phyloP scores from a whole-genome alignment of 768 basidiomycete species.

The Sarcomyxa edulis region DNA sequence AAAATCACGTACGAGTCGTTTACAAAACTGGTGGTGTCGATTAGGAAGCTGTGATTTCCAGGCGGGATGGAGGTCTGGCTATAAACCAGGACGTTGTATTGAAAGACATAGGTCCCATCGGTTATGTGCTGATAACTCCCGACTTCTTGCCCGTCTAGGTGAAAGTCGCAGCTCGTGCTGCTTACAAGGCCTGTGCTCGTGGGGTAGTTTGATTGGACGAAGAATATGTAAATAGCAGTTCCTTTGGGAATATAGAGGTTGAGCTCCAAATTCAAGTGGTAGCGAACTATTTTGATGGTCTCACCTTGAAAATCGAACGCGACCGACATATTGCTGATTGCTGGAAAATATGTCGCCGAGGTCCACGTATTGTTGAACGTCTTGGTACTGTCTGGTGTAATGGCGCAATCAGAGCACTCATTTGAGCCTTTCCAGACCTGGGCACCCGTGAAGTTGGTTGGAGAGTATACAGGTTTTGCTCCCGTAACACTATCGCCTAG shows the following conservation, averaged over 20 bases:
- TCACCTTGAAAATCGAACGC: constrained; percentile 11
- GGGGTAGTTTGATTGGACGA: constrained; percentile 13
- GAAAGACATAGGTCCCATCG: constrained; percentile 6
- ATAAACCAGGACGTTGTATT: constrained; percentile 13
- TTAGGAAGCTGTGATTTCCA: constrained; percentile 12
- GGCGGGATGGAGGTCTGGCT: constrained; percentile 6
- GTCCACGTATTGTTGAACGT: constrained; percentile 12
- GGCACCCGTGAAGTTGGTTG: constrained; percentile 5
- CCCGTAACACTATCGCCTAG: constrained; percentile 14
- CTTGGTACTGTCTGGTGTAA: constrained; percentile 5
- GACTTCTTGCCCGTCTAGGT: constrained; percentile 10
- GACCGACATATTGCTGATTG: constrained; percentile 8
- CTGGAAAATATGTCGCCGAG: constrained; percentile 9
- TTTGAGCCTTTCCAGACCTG: neutral
- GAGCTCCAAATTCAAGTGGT: neutral
- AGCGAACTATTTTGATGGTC: neutral
- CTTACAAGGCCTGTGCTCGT: constrained; percentile 3
- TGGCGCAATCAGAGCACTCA: constrained; percentile 8
- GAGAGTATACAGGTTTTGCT: constrained; percentile 9
- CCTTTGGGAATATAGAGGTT: constrained; percentile 7
- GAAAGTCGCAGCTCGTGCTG: constrained; percentile 9
- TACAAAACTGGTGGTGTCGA: constrained; percentile 10
- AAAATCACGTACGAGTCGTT: constrained; percentile 13
- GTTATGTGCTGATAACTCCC: constrained; percentile 12
- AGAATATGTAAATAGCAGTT: constrained; percentile 14